Conservation (phyloP, 2,329 filamentous ascomycete species). For the Graphilbum sp. region DNA sequence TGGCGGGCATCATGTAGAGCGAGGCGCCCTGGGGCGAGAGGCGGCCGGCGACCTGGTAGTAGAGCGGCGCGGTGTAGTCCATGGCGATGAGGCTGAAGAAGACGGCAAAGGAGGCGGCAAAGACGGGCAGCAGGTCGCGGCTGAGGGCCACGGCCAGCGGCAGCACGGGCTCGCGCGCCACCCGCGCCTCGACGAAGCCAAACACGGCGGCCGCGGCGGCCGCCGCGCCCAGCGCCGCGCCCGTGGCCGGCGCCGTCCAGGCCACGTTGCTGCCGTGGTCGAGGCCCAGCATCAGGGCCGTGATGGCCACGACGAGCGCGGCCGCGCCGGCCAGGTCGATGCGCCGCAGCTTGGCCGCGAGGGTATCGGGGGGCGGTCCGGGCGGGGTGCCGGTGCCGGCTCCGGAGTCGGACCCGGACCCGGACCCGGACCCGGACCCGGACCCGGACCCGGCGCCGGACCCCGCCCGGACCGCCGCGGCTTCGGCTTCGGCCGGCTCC, state of each 20-base stretch:
- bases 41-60: neutral
- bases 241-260: neutral
- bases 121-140: neutral
- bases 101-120: neutral
- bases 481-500: too few relatives aligned
- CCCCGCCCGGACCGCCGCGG: too few relatives aligned
- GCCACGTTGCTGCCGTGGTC: neutral
- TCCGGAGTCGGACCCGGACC: too few relatives aligned
- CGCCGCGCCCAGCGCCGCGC: neutral
- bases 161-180: neutral
- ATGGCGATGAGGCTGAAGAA: neutral
- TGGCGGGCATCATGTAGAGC: neutral
- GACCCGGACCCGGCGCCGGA: too few relatives aligned
- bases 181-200: neutral
- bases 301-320: neutral
- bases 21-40: neutral
- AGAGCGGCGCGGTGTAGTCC: neutral
- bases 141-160: neutral
- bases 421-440: too few relatives aligned
- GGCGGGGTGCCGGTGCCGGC: too few relatives aligned
- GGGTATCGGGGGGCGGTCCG: neutral
- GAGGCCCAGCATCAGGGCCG: neutral
- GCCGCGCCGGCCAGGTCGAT: neutral
- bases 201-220: neutral
- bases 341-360: neutral